phyloP scores from a whole-genome alignment of 2,329 filamentous ascomycete species.

The Claviceps sp. region DNA sequence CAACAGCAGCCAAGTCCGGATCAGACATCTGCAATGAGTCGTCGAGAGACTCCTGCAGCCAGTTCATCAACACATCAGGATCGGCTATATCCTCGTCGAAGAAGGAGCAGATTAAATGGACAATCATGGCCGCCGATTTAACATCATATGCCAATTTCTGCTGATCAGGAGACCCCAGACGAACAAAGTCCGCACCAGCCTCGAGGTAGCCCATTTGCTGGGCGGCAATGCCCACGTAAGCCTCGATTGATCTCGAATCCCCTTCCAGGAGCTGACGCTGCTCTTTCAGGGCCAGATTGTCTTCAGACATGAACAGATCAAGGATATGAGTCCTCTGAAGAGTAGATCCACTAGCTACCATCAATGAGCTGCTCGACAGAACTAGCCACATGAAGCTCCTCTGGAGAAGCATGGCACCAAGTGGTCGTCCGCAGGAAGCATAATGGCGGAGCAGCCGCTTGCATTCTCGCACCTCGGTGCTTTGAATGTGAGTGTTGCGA shows the following conservation, averaged over 20 bases:
- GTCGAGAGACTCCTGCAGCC: constrained; percentile 71
- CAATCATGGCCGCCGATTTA: constrained; percentile 68
- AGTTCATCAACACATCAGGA: constrained; percentile 62
- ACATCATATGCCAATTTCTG: constrained; percentile 76
- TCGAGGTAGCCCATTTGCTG: constrained; percentile 82
- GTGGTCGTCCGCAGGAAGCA: constrained; percentile 60
- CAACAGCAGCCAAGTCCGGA: constrained; percentile 59
- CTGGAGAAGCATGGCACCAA: constrained; percentile 85
- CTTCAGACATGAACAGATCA: constrained; percentile 55
- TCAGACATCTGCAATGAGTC: constrained; percentile 76
- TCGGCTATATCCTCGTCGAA: constrained; percentile 74
- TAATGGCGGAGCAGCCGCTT: constrained; percentile 77
- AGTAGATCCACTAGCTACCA: constrained; percentile 49
- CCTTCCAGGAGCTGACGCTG: constrained; percentile 28
- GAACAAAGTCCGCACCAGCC: constrained; percentile 75
- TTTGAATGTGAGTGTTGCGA: constrained; percentile 58
- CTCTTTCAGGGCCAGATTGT: constrained; percentile 28
- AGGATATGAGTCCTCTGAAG: constrained; percentile 53
- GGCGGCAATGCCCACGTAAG: constrained; percentile 57
- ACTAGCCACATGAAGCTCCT: constrained; percentile 79
- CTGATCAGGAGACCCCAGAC: constrained; percentile 69
- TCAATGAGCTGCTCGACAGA: constrained; percentile 61
- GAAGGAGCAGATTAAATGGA: constrained; percentile 74
- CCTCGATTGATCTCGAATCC: constrained; percentile 43
- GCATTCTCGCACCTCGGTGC: constrained; percentile 66